Evolutionary conservation across 2,329 filamentous ascomycete species (phyloP).

Genomic region (Colletotrichum somersetense): DNA sequence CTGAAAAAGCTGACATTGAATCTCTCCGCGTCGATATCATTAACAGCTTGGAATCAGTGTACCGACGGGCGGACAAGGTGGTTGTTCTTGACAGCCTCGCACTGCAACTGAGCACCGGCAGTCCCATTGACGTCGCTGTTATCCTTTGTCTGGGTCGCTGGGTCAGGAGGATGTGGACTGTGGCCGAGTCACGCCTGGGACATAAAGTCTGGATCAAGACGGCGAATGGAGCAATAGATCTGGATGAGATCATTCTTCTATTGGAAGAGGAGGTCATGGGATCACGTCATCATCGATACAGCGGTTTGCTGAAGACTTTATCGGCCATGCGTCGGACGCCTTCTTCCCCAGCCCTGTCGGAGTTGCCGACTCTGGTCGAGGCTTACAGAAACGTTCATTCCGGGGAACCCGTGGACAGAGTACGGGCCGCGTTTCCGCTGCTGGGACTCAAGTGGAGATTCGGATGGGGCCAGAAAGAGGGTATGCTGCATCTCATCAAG

Average conservation of each 20-base stretch:
- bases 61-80: background rate
- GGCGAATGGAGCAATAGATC: background rate
- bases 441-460: background rate
- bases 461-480: background rate
- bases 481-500: background rate
- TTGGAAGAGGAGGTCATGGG: background rate
- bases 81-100: background rate
- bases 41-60: background rate
- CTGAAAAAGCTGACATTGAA: background rate
- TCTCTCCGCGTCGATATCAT: background rate
- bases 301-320: too few species aligned
- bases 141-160: background rate
- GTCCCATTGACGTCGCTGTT: background rate
- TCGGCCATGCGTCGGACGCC: too few species aligned
- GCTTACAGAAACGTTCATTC: too few species aligned
- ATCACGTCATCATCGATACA: too few species aligned
- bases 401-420: too few species aligned
- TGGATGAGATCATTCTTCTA: background rate
- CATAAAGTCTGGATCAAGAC: background rate
- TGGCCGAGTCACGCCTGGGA: background rate
- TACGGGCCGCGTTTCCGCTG: background rate
- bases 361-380: too few species aligned
- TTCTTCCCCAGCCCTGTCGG: too few species aligned
- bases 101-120: background rate
- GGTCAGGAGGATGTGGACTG: slow-evolving; percentile 10